Percentiles rank a stretch among this genome's conserved stretches.
These are phyloP conservation scores for Triticum monococcum DNA, from an alignment of 176 grass and related monocot species.

Conservation along the genomic window DNA sequence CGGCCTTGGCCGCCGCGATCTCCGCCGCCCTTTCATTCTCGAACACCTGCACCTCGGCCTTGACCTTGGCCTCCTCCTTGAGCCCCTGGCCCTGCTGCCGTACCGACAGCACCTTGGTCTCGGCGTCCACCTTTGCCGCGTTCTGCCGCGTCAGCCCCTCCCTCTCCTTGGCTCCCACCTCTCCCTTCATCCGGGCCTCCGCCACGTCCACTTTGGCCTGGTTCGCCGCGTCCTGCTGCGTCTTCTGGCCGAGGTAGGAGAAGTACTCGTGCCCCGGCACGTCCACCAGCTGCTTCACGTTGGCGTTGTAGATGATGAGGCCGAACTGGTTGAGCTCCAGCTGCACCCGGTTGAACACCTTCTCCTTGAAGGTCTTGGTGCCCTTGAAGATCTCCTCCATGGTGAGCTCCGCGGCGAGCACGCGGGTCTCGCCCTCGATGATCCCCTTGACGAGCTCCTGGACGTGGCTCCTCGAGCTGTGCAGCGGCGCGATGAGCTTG, in stretches of 20 bases:
- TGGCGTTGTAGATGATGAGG: conserved; percentile 86
- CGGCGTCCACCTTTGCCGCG: too few relatives aligned
- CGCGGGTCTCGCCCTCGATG: conserved; percentile 84
- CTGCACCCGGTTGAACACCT: conserved; percentile 71
- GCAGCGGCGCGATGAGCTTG: conserved; percentile 69
- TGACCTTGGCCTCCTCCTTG: too few relatives aligned
- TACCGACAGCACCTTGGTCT: too few relatives aligned
- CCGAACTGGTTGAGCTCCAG: conserved; percentile 86
- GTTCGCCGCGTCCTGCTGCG: conserved; percentile 66
- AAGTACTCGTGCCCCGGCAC: conserved; percentile 82
- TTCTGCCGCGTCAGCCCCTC: too few relatives aligned
- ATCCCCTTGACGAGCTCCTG: conserved; percentile 72
- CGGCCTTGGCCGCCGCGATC: too few relatives aligned
- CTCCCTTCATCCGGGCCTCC: too few relatives aligned
- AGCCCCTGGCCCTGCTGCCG: too few relatives aligned
- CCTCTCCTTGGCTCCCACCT: too few relatives aligned
- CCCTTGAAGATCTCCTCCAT: conserved; percentile 80
- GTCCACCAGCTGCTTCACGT: conserved; percentile 85
- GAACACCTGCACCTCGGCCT: too few relatives aligned
- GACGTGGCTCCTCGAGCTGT: conserved; percentile 72
- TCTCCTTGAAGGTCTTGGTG: conserved; percentile 66
- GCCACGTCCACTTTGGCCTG: conserved; percentile 27
- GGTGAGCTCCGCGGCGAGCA: conserved; percentile 67
- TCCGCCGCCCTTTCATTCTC: too few relatives aligned
- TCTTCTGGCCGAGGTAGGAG: conserved; percentile 81